Evolutionary conservation across 225 moss, liverwort and hornwort genomes (phyloP).

Genomic region (Bryoerythrophyllum caledonicum): DNA sequence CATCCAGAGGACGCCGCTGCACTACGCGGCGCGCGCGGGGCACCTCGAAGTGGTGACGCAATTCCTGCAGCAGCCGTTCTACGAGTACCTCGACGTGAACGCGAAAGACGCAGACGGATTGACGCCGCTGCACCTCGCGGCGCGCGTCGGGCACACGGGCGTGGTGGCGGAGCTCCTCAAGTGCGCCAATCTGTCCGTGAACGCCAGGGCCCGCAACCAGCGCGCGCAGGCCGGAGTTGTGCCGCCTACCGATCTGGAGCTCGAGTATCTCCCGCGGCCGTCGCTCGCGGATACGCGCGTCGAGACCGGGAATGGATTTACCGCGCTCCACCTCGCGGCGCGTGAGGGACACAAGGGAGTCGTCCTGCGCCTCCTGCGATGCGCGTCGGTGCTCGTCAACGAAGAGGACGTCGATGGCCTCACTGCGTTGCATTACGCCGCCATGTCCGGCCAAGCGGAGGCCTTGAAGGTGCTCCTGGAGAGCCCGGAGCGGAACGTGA

Average conservation of each 20-base stretch:
- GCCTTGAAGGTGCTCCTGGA: conserved; percentile 35
- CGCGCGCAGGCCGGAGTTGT: conserved; percentile 28
- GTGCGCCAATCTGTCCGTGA: conserved; percentile 39
- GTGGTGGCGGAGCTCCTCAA: conserved; percentile 51
- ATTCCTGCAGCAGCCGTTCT: conserved; percentile 37
- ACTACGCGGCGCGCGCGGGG: conserved; percentile 51
- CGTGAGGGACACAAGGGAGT: conserved; percentile 47
- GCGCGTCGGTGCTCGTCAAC: conserved; percentile 31
- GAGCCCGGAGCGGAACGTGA: conserved; percentile 36
- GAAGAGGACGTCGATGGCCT: conserved; percentile 37
- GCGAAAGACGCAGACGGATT: conserved; percentile 43
- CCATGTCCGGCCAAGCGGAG: conserved; percentile 31
- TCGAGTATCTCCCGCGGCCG: conserved; percentile 45
- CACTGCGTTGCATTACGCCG: conserved; percentile 52
- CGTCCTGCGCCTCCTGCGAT: conserved; percentile 23
- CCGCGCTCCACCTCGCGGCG: conserved; percentile 48
- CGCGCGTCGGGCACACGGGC: conserved; percentile 29
- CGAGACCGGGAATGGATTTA: conserved; percentile 35
- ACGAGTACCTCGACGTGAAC: conserved; percentile 45
- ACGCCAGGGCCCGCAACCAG: conserved; percentile 42
- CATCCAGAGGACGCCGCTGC: conserved; percentile 51
- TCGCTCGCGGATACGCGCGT: conserved; percentile 33
- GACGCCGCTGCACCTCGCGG: conserved; percentile 47
- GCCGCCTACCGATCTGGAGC: conserved; percentile 41
- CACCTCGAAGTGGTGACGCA: conserved; percentile 33